Base-by-base conservation (phyloP, 768 basidiomycete genomes). In the Phylloporus rhodoxanthus region DNA sequence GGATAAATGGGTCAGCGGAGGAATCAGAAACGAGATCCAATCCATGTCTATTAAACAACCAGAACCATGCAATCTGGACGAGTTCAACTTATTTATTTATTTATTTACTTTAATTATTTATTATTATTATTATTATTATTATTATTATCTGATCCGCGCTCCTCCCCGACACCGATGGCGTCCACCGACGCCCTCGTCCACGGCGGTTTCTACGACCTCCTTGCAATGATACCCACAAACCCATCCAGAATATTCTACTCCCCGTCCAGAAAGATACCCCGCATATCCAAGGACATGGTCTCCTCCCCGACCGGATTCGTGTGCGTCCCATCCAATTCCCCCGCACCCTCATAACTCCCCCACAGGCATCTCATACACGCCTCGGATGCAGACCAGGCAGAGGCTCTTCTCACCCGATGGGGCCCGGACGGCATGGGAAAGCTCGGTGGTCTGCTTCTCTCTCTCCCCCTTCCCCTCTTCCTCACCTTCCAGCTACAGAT, bases 271-370 rank as follows among this genome's bases (percentile, higher is more conserved):
- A 85, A 82, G 69, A 75, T 74, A 34, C 79, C 80, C 56, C 73
- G 81, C 57, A 81, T 92, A 60, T 87, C 80, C 71, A 92, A 92
- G 67, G 88, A 91, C 59, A 91, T 91, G 86, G 84, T 94, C 5
- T 89, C 88, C 14, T 79, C 72, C 49, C 91, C 91, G 5, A 87
- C 77, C 19, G 84, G 81, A 56, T 92, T 92, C 65, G 76, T 88
- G 90, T 94, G 75, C 68, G 88, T 81, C 43, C 14, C 25, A 2
- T 8, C n/a, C 32, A 15, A 21, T 4, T 19, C 36, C 28, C 34
- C 5, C 37, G 14, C 14, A 14, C 43, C 11, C 6, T 17, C 19
- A 8, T 43, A 15, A 42, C 26, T 5, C 47, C 6, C 21, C 26
- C 39, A 25, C 34, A 93, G 91, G 46, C 91, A 95, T 72, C 76